A percentile compares a stretch with the other conserved stretches of the same genome.
phyloP scores from a whole-genome alignment of 140 eudicot genomes.

The Erigeron philadelphicus region DNA sequence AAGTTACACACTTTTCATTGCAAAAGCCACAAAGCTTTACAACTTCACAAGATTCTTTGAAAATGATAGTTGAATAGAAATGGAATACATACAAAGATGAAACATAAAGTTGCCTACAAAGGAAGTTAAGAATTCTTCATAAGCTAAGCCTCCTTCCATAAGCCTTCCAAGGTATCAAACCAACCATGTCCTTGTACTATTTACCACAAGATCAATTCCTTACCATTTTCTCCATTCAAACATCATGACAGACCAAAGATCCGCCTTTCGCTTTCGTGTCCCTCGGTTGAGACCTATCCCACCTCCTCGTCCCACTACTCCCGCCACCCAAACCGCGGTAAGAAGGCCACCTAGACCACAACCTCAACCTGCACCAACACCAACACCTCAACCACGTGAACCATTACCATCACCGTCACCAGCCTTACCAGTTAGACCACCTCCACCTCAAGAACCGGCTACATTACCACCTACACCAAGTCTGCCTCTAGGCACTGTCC shows the following conservation, averaged over 20 bases:
- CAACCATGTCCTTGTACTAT: conserved; percentile 4
- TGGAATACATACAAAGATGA: conserved; percentile 28
- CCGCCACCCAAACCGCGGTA: conserved; percentile 7
- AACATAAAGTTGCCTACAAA: conserved; percentile 20
- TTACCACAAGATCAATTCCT: neutral
- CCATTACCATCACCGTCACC: conserved; percentile 11
- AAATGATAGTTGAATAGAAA: conserved; percentile 14
- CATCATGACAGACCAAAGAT: conserved; percentile 28
- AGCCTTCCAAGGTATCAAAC: conserved; percentile 21
- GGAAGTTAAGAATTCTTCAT: conserved; percentile 25
- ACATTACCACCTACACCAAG: neutral
- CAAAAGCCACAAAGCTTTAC: neutral
- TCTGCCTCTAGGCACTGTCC: neutral
- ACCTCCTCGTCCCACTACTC: conserved; percentile 23
- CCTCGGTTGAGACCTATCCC: conserved; percentile 31
- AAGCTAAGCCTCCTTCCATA: neutral
- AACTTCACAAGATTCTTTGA: conserved; percentile 13
- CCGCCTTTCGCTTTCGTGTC: conserved; percentile 26
- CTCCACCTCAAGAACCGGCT: neutral
- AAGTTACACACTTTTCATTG: neutral
- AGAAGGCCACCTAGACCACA: conserved; percentile 15
- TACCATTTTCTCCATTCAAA: conserved; percentile 4
- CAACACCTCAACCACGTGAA: conserved; percentile 11
- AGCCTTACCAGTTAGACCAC: neutral
- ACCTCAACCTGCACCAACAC: conserved; percentile 7